Evolutionary conservation across 305 asterid species (phyloP), one percentile per base, ranked within the genome.

Genomic region (Caryopteris hybrid): DNA sequence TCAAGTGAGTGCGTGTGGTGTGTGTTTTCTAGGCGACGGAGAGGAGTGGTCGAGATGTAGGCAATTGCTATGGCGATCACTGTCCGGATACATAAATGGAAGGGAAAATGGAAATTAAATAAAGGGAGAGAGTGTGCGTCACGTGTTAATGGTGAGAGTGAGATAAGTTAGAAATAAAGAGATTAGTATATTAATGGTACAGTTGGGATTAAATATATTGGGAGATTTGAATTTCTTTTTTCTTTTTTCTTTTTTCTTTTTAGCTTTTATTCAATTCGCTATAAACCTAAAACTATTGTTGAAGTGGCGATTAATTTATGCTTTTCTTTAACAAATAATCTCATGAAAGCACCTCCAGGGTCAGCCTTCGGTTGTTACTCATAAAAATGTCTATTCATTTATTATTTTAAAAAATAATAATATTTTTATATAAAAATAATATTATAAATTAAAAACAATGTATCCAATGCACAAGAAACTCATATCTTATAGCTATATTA

Each of bases 21-120:
- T 50, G 79, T 41, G 43, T 6, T 34, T 10, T 56, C 18, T 39
- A 45, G 76, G 66, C 75, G 79, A 61, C 74, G 78, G 78, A 41
- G 76, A 66, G 84, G 54, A 74, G 80, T 74, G 80, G 82, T 77
- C 76, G 72, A 73, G 81, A 76, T 66, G 64, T 66, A 61, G 72
- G 70, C 75, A 53, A 80, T 34, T 55, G 64, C 51, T 25, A 67
- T 55, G 56, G 64, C 75, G 66, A 69, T 76, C 76, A 51, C 48
- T 45, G 61, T 33, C 51, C 53, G 68, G 73, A 56, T 43, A 45
- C 60, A 46, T 41, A 14, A 47, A 11, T 27, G 43, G 31, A 47
- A 10, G 25, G 16, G 5, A 58, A n/a, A 42, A 21, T 39, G 29
- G 2, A 50, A 57, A 43, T 46, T 42, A 52, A 69, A 21, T 43